These are phyloP conservation scores for Monosporascus sp. DNA, from an alignment of 2,329 filamentous ascomycete species.

Conservation along the genomic window DNA sequence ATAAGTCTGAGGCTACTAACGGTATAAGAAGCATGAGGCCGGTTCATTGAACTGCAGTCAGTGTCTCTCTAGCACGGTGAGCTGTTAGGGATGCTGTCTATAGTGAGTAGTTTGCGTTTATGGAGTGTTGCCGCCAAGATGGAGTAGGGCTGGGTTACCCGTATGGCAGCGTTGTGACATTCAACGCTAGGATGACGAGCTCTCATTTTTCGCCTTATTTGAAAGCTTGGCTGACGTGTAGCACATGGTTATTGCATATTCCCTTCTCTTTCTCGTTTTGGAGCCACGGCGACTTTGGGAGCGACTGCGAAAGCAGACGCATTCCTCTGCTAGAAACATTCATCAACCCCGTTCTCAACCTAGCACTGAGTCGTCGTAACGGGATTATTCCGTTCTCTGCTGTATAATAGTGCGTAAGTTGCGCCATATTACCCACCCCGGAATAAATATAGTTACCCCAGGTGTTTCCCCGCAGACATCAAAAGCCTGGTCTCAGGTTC, in stretches of 20 bases:
- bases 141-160: not conserved
- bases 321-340: not conserved
- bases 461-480: not conserved
- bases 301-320: not conserved
- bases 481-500: not conserved
- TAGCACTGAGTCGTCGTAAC: not conserved
- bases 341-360: not conserved
- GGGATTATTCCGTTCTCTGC: not conserved
- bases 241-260: not conserved
- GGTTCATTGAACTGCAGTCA: not conserved
- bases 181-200: slow-evolving; percentile 15
- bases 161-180: slow-evolving; percentile 9
- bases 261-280: not conserved
- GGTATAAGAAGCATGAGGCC: too few relatives aligned
- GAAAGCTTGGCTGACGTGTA: slow-evolving; percentile 5
- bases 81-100: not conserved
- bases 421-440: not conserved
- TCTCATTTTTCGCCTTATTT: slow-evolving; percentile 8
- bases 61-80: not conserved
- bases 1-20: not conserved
- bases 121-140: too few relatives aligned
- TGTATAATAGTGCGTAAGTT: not conserved
- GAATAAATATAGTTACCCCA: not conserved
- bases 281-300: not conserved
- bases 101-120: not conserved